Base-by-base conservation (phyloP, 2,329 filamentous ascomycete genomes). In the Akanthomyces lecanii region DNA sequence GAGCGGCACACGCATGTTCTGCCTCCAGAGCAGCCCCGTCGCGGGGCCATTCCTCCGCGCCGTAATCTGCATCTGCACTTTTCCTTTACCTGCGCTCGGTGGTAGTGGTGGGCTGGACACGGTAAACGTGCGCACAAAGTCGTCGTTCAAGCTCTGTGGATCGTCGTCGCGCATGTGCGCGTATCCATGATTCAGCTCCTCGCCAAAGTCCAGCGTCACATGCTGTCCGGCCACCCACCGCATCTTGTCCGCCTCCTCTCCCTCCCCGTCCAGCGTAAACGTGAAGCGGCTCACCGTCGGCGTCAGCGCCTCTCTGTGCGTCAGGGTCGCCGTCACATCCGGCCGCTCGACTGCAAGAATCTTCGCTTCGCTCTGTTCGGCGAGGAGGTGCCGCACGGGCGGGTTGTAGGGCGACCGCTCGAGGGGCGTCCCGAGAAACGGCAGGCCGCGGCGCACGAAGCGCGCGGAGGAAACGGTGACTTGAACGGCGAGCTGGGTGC, bases 101-200 rank as follows among this genome's bases (percentile, higher is more conserved):
- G 28, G 28, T 64, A 84, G 67, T 0, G 87, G 84, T 1, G 78
- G 74, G 2, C 83, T 90, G 1, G 89, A 90, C 0, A 96, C 82
- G 2, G 92, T 96, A 70, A 96, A 96, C 0, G 91, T 96, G 33
- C 92, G 81, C 5, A 95, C 79, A 65, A 86, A 93, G 71, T 97
- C 91, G 71, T 96, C 92, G 69, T 96, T 97, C 18, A 96, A 73
- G 68, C 86, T 90, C 66, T 82, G 82, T 5, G 92, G 92, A 67
- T 96, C 91, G 63, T 89, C 85, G 66, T 96, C 88, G 3, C 86
- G 81, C 92, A 96, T 96, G 72, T 96, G 92, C 55, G 82, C 85
- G 73, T 92, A 96, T 0, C 92, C 92, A 12, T 80, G 73, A 66
- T 89, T 85, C 1, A 96, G 77, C 68, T 93, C 87, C 0, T 79